A percentile compares a stretch with the other conserved stretches of the same genome.
Conservation (phyloP, 2,329 filamentous ascomycete genomes). For the Penicillium sp. region DNA sequence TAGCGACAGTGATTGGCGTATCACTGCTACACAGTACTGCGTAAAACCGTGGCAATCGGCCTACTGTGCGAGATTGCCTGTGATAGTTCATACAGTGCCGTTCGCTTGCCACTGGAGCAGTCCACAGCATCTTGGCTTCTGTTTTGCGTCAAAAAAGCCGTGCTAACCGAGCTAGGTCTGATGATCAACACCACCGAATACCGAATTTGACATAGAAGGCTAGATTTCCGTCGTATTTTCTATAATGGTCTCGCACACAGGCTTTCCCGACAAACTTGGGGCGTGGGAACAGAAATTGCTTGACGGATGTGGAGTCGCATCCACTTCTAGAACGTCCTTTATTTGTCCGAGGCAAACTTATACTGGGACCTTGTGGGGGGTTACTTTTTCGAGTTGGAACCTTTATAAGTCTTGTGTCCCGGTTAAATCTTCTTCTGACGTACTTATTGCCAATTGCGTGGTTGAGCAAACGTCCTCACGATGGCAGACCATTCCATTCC, state of each 20-base stretch:
- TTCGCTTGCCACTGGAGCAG: constrained; percentile 14
- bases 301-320: constrained; percentile 15
- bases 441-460: constrained; percentile 2
- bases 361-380: constrained; percentile 10
- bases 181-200: constrained; percentile 19
- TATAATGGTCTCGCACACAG: constrained; percentile 9
- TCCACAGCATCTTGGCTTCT: constrained; percentile 11
- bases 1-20: neutral
- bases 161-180: constrained; percentile 20
- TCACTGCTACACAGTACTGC: neutral
- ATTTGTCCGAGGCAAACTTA: constrained; percentile 13
- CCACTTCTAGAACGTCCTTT: constrained; percentile 14
- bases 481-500: constrained; percentile 19
- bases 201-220: constrained; percentile 14
- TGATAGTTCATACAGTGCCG: constrained; percentile 1
- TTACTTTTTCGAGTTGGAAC: constrained; percentile 6
- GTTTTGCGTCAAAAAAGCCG: constrained; percentile 17
- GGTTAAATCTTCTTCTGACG: constrained; percentile 12
- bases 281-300: constrained; percentile 13
- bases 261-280: constrained; percentile 14
- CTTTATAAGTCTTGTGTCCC: constrained; percentile 14
- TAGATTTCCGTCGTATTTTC: constrained; percentile 8
- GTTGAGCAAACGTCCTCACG: neutral
- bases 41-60: neutral
- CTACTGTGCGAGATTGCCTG: constrained; percentile 6